Percentiles rank a stretch among this genome's conserved stretches.
Conservation (phyloP, 257 asterid species). For the Nicotiana attenuata region DNA sequence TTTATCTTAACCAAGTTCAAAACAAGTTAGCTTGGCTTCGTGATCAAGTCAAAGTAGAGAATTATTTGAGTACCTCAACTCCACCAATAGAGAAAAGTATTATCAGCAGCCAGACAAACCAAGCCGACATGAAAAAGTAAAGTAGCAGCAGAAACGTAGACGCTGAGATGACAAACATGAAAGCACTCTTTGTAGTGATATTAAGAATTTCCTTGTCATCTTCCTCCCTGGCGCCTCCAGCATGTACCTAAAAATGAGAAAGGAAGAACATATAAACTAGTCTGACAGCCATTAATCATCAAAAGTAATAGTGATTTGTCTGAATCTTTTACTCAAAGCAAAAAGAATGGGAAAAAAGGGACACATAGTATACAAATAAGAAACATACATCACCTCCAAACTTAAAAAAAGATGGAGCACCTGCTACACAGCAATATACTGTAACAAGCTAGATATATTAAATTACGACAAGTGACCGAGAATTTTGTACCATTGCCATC, state of each 20-base stretch:
- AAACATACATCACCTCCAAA: background rate
- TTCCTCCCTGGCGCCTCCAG: slow-evolving; percentile 55
- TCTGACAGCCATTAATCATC: background rate
- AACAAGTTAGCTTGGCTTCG: background rate
- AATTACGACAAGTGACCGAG: background rate
- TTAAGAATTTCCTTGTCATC: slow-evolving; percentile 60
- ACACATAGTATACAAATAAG: background rate
- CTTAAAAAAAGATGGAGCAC: background rate
- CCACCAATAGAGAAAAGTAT: slow-evolving; percentile 93
- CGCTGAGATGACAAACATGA: slow-evolving; percentile 78
- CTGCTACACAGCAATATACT: background rate
- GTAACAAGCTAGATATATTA: background rate
- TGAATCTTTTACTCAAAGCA: background rate
- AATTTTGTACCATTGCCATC: background rate
- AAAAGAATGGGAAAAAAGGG: background rate
- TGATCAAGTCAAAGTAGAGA: slow-evolving; percentile 6
- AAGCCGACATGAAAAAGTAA: slow-evolving; percentile 89
- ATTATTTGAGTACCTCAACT: slow-evolving; percentile 63
- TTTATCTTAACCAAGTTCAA: background rate
- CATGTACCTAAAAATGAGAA: slow-evolving; percentile 39
- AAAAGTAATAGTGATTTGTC: background rate
- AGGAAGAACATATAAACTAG: background rate
- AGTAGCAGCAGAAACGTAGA: slow-evolving; percentile 92
- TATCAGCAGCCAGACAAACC: slow-evolving; percentile 97
- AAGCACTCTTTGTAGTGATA: slow-evolving; percentile 73